Conservation (phyloP, 2,329 filamentous ascomycete genomes). For the Ascomycota sp. region DNA sequence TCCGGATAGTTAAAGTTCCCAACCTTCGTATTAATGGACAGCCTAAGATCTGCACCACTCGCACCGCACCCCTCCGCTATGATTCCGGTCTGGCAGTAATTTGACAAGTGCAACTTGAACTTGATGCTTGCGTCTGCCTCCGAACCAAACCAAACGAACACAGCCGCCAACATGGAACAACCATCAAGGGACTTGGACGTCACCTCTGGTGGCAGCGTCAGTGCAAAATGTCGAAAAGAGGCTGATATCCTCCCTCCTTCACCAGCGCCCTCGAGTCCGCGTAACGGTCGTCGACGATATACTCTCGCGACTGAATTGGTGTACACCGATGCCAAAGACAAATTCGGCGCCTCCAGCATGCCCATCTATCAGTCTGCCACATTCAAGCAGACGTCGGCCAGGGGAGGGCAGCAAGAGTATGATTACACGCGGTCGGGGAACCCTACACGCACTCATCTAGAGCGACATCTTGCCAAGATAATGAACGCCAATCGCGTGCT, state of each 20-base stretch:
- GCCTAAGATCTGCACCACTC: too few species aligned
- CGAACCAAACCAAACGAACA: too few species aligned
- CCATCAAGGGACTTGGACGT: too few species aligned
- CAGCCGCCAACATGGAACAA: too few species aligned
- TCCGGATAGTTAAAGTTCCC: too few species aligned
- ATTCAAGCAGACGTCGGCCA: slow-evolving; percentile 78
- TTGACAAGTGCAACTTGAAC: too few species aligned
- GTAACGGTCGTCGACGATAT: slow-evolving; percentile 63
- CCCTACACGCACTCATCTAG: slow-evolving; percentile 85
- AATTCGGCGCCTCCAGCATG: slow-evolving; percentile 90
- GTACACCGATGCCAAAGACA: slow-evolving; percentile 87
- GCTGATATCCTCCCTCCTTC: slow-evolving; percentile 78
- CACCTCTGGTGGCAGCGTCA: too few species aligned
- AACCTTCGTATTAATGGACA: too few species aligned
- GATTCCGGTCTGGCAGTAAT: too few species aligned
- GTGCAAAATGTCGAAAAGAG: too few species aligned
- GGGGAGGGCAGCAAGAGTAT: slow-evolving; percentile 67
- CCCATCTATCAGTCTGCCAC: slow-evolving; percentile 98
- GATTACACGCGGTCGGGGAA: slow-evolving; percentile 98
- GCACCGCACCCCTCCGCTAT: too few species aligned
- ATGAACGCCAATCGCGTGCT: slow-evolving; percentile 88
- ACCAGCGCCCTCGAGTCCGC: slow-evolving; percentile 78
- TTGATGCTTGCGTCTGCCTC: too few species aligned
- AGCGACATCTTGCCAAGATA: slow-evolving; percentile 94
- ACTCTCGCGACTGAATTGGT: slow-evolving; percentile 90